Base-by-base conservation (phyloP, 139 green algal species). In the Astrephomene gubernaculifera region DNA sequence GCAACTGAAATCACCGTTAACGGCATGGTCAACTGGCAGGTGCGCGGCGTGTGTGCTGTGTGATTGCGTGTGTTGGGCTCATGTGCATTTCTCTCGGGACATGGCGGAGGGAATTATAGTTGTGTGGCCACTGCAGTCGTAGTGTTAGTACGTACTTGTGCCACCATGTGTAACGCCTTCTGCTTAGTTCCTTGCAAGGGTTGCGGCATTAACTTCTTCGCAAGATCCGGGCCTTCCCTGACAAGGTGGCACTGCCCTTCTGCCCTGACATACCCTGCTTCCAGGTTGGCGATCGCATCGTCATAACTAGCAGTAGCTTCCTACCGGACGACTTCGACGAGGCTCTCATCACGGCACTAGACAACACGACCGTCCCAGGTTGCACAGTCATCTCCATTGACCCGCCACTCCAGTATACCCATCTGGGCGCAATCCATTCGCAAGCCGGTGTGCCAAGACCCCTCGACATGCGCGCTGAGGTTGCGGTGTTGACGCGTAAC, bases 381-480 rank as follows among this genome's bases (percentile, higher is more conserved):
- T 89, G 83, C 38, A 89, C 67, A 27, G 79, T 54, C 2, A 45
- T 94, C 17, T 29, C 1, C 1, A 64, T 95, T 12, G 61, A 81
- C 63, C 29, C 64, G 6, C 27, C 91, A 2, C 86, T 95, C 24
- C 25, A 73, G 14, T 93, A 89, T 79, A 90, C 86, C 0, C 93
- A 96, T 73, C 74, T 93, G 38, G 93, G 93, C 21, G 86, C 90
- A 43, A 69, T 76, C 35, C 63, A 86, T 31, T 1, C 4, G 0
- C 49, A 68, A 35, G 33, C 35, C 36, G 64, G 64, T 19, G 25
- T 49, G 4, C 33, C 71, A 21, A 78, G 72, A 33, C 45, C 81
- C 22, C 54, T 95, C 38, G 90, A 93, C 72, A 94, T 96, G 86
- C 87, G 89, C 0, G 90, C 87, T 5, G 92, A 94, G 79, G 90